Base-by-base conservation (phyloP, 495 filamentous ascomycete genomes). In the Rostrohypoxylon terebratum region DNA sequence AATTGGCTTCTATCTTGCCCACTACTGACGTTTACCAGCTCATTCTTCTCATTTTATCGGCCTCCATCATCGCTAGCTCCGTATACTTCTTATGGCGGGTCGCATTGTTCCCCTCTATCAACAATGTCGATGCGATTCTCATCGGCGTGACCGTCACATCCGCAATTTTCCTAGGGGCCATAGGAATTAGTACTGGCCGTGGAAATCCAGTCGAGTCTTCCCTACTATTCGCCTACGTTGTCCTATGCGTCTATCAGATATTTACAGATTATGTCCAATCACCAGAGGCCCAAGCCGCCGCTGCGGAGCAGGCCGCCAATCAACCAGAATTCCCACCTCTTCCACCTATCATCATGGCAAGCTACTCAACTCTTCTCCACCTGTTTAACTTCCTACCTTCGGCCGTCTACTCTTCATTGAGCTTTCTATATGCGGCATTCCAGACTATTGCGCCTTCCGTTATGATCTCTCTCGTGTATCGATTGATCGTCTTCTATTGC, bases 281-380 rank as follows among this genome's bases (percentile, higher is more conserved):
- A 3, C 77, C 87, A 13, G 83, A 85, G 47, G 86, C 86, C 1
- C 80, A 87, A 33, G 87, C 88, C 18, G 85, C 87, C 8, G 83
- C 86, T 10, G 77, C 82, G 33, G 78, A 80, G 38, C 80, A 83
- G 44, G 77, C 84, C 6, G 77, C 80, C 5, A 69, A 81, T 38
- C 91, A 93, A 60, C 87, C 90, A 11, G 94, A 97, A 33, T 96
- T 99, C 60, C 96, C 96, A 3, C 96, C 96, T 4, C 87, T 99
- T 6, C 96, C 96, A 1, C 96, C 96, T 0, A 94, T 98, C 54
- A 92, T 99, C 78, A 98, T 99, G 96, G 95, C 94, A n/a, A 97
- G 94, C 28, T 99, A 97, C 81, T 93, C 92, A 42, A 97, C 94
- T 2, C 81, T 98, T 18, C 80, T 97, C 33, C 91, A 96, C 68